Percentiles rank a stretch among this genome's conserved stretches.
These are phyloP conservation scores for Taphrina wiesneri DNA, from an alignment of 1,139 yeast species.

Conservation along the genomic window DNA sequence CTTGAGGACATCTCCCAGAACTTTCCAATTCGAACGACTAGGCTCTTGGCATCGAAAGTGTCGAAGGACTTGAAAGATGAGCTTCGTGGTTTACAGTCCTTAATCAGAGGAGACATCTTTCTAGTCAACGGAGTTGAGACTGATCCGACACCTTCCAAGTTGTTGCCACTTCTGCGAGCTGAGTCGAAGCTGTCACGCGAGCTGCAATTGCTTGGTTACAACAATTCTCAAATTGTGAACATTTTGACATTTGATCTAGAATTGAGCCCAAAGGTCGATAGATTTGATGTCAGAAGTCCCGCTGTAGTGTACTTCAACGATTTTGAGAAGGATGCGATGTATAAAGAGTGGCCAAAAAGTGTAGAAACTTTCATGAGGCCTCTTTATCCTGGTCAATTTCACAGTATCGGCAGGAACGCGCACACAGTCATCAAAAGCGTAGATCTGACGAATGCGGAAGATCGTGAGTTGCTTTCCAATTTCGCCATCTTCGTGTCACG, in stretches of 20 bases:
- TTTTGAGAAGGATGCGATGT: constrained; percentile 63
- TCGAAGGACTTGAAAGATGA: constrained; percentile 41
- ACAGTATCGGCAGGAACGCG: constrained; percentile 69
- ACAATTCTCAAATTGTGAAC: constrained; percentile 38
- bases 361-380: constrained; percentile 28
- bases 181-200: constrained; percentile 43
- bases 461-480: constrained; percentile 49
- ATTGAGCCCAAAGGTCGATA: constrained; percentile 40
- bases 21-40: constrained; percentile 45
- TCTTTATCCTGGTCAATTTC: constrained; percentile 59
- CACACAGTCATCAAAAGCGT: constrained; percentile 73
- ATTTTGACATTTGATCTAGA: constrained; percentile 39
- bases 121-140: constrained; percentile 47
- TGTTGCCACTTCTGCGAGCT: constrained; percentile 44
- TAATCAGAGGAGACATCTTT: constrained; percentile 44
- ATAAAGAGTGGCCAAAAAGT: constrained; percentile 50
- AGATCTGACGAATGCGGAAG: constrained; percentile 58
- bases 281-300: constrained; percentile 51
- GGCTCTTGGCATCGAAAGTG: constrained; percentile 38
- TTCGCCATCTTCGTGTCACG: constrained; percentile 46
- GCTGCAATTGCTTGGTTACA: constrained; percentile 40
- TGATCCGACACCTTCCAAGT: constrained; percentile 38
- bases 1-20: constrained; percentile 45
- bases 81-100: constrained; percentile 39
- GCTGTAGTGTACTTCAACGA: constrained; percentile 69